phyloP scores from a whole-genome alignment of 2,329 filamentous ascomycete genomes.

The Stromatinia cepivora region DNA sequence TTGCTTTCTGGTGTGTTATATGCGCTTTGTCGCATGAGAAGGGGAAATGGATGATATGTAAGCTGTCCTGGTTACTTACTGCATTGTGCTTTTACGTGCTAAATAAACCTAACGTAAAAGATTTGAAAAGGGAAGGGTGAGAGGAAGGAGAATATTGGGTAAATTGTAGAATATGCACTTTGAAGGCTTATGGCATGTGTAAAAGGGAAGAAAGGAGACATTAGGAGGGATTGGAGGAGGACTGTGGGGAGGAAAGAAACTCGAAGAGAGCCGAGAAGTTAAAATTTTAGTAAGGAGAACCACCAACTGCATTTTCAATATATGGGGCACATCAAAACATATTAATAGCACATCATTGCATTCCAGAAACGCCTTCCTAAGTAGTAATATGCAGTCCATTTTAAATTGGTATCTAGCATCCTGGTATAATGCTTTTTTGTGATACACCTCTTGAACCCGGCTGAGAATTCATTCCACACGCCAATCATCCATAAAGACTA shows the following conservation, averaged over 20 bases:
- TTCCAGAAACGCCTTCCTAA: constrained; percentile 24
- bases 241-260: neutral
- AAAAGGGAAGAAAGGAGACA: neutral
- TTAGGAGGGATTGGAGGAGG: neutral
- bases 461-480: constrained; percentile 19
- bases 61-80: neutral
- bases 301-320: neutral
- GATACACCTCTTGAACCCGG: constrained; percentile 20
- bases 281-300: neutral
- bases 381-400: constrained; percentile 24
- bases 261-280: neutral
- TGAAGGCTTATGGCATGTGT: neutral
- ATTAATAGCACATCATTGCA: constrained; percentile 17
- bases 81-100: neutral
- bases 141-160: neutral
- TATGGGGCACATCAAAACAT: constrained; percentile 2
- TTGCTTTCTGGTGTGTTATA: neutral
- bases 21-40: no score
- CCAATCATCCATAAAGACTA: constrained; percentile 20
- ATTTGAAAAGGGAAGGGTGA: neutral
- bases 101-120: no score
- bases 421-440: constrained; percentile 23
- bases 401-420: constrained; percentile 21
- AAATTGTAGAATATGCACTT: no score
- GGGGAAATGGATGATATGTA: neutral